Evolutionary conservation across 352 stramenopile species (phyloP).

Genomic region (Globisporangium alternatum): DNA sequence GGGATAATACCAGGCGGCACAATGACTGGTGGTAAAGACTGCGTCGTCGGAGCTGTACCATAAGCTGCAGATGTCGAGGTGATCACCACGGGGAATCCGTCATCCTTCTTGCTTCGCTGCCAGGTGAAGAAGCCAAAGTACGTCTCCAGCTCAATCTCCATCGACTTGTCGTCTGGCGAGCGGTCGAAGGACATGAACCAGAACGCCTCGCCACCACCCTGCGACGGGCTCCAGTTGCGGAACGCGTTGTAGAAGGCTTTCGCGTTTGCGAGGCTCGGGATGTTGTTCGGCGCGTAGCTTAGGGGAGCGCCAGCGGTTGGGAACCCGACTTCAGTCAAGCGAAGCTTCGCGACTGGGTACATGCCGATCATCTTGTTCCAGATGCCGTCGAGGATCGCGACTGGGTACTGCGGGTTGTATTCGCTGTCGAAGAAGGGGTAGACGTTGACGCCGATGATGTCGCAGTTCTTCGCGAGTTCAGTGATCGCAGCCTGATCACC

Average conservation of each 20-base stretch:
- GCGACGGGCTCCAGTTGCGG: constrained; percentile 49
- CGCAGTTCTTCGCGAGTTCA: constrained; percentile 40
- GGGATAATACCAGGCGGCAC: neutral
- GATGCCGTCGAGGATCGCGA: constrained; percentile 49
- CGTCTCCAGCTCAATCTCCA: constrained; percentile 49
- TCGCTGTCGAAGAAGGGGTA: constrained; percentile 73
- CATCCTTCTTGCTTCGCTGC: constrained; percentile 31
- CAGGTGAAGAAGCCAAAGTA: constrained; percentile 78
- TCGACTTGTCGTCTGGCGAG: constrained; percentile 41
- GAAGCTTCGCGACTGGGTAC: constrained; percentile 53
- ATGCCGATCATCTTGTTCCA: constrained; percentile 56
- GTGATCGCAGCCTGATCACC: constrained; percentile 33
- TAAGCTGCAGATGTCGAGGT: neutral
- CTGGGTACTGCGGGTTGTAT: constrained; percentile 43
- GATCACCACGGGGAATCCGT: constrained; percentile 35
- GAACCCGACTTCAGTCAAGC: constrained; percentile 64
- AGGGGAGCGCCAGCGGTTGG: constrained; percentile 41
- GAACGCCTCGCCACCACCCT: constrained; percentile 50
- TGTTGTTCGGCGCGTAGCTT: constrained; percentile 34
- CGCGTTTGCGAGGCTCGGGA: constrained; percentile 46
- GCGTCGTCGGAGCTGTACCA: neutral
- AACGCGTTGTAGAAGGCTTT: constrained; percentile 61
- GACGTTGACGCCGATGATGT: constrained; percentile 82
- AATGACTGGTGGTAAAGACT: neutral
- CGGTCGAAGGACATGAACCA: constrained; percentile 86